Percentiles rank a stretch among this genome's conserved stretches.
phyloP scores from a whole-genome alignment of 106 monocot genomes.

The Dendrobium chrysotoxum region DNA sequence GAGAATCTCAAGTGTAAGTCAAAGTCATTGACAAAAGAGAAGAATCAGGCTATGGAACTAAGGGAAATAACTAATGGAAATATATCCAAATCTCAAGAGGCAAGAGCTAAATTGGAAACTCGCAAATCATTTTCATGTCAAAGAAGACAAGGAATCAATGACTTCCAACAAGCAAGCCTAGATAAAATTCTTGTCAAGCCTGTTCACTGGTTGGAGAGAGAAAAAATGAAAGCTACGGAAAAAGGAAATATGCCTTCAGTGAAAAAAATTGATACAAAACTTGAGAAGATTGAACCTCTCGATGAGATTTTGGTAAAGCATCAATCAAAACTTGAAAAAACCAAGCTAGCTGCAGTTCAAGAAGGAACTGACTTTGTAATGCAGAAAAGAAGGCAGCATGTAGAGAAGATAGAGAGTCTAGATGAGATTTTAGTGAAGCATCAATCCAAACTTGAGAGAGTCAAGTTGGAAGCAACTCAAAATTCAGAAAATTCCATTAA shows the following conservation, averaged over 20 bases:
- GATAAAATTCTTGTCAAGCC: conserved; percentile 55
- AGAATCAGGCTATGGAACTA: not conserved
- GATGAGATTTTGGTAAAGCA: conserved; percentile 64
- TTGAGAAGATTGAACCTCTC: conserved; percentile 24
- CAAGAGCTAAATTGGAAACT: conserved; percentile 46
- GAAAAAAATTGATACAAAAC: conserved; percentile 16
- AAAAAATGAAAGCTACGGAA: conserved; percentile 39
- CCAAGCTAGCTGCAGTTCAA: conserved; percentile 16
- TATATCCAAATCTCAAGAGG: conserved; percentile 14
- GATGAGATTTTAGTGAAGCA: conserved; percentile 70
- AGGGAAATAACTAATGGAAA: conserved; percentile 7
- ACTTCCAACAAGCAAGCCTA: conserved; percentile 18
- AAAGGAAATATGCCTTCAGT: not conserved
- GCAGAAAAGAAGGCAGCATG: conserved; percentile 13
- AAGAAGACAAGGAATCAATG: conserved; percentile 15
- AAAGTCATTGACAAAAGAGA: conserved; percentile 1
- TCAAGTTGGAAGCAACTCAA: conserved; percentile 27
- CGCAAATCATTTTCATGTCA: conserved; percentile 32
- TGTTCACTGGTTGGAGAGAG: conserved; percentile 43
- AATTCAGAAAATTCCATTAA: conserved; percentile 19
- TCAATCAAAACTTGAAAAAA: conserved; percentile 49
- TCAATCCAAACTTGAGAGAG: conserved; percentile 50
- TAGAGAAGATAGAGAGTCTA: conserved; percentile 30
- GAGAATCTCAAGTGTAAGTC: not conserved
- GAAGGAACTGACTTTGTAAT: not conserved